Evolutionary conservation across 345 rosid genomes (phyloP), one percentile per base, ranked within the genome.

Genomic region (Anacardium occidentale): DNA sequence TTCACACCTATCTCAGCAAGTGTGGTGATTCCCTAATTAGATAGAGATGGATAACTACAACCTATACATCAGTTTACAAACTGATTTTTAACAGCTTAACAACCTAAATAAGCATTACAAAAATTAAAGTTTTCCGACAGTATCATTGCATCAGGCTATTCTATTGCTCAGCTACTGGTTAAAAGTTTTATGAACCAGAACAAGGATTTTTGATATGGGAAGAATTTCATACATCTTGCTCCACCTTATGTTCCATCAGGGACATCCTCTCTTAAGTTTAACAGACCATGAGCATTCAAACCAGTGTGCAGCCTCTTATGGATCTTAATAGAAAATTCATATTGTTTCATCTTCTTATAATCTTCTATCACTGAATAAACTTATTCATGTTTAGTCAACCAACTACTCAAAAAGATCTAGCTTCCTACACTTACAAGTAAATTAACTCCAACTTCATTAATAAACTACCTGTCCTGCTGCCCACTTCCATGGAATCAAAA

Each of bases 251-350:
- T n/a, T 61, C 45, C 24, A 37, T 32, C 32, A 4, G 24, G 14
- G 26, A 64, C 29, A 65, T 9, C 17, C 6, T 9, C 14, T 25
- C 42, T 26, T 48, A 22, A 25, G 57, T 15, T 65, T 25, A 26
- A 18, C 25, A 45, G 29, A 65, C 44, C 15, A 48, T 17, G 56
- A 65, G 56, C 56, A 65, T 65, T 65, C 37, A 65, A 25, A 65
- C 26, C 56, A 48, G 42, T 26, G 26, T 24, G 29, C 29, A 15
- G 14, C 20, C 40, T 14, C 20, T 47, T 14, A n/a, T n/a, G 65
- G 13, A 44, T 37, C 37, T 34, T 21, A 61, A 61, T n/a, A 20
- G 21, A 61, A 15, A 40, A 2, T 7, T 1, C 51, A 42, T n/a
- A 67, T 11, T n/a, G 42, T 24, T 53, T 67, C 18, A 34, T 20